A percentile compares a stretch with the other conserved stretches of the same genome.
Evolutionary conservation across 176 grass and related monocot genomes (phyloP).

Genomic region (Phoenix dactylifera): DNA sequence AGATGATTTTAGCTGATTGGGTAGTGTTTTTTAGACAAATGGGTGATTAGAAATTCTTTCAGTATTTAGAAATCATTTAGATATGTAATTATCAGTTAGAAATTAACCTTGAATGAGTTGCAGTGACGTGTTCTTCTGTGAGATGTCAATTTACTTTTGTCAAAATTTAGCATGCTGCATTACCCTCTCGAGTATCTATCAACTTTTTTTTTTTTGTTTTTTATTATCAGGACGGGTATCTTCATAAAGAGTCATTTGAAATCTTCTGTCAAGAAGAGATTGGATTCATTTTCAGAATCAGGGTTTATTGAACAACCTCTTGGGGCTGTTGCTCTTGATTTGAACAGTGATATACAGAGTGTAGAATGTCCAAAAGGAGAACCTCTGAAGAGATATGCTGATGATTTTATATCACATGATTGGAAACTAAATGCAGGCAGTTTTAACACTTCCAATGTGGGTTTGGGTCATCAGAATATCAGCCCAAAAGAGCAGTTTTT

Average conservation of each 20-base stretch:
- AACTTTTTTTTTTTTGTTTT: not conserved
- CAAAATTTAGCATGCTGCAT: no score
- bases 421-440: not conserved
- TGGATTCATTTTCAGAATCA: not conserved
- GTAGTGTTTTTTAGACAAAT: no score
- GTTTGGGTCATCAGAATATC: not conserved
- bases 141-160: no score
- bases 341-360: not conserved
- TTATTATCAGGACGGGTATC: not conserved
- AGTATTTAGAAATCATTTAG: no score
- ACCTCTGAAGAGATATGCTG: not conserved
- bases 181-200: no score
- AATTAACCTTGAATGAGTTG: no score
- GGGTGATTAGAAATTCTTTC: no score
- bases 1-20: no score
- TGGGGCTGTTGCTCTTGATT: not conserved
- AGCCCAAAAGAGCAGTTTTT: not conserved
- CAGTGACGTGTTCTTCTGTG: no score
- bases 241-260: slow-evolving; percentile 9
- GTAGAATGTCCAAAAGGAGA: not conserved
- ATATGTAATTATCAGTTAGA: no score
- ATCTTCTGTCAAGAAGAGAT: slow-evolving; percentile 1
- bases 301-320: not conserved
- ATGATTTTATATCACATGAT: not conserved
- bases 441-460: not conserved